Base-by-base conservation (phyloP, 2,329 filamentous ascomycete genomes). In the Talaromyces marneffei region DNA sequence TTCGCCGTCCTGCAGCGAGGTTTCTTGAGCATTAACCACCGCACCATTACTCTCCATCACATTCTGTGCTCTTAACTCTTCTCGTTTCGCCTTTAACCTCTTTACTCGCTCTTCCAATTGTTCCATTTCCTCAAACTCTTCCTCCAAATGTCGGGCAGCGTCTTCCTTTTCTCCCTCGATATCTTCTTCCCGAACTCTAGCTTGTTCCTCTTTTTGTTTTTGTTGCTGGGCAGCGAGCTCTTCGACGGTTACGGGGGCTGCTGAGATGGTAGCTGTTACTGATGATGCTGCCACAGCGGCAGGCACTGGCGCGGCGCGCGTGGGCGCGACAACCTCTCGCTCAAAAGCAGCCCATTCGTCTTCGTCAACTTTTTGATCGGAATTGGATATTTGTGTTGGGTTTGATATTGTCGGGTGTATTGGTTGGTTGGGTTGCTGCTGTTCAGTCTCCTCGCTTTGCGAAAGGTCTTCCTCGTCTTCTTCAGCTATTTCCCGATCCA, bases 271-370 rank as follows among this genome's bases (percentile, higher is more conserved):
- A 6, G 84, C 86, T 62, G 83, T n/a, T n/a, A n/a, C 68, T 1
- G 74, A 68, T 4, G 70, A 63, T 56, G 75, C 60, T 3, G 72
- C 71, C 46, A 70, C 67, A 25, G 70, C 71, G 40, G 71, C 68
- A 23, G 70, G 70, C 23, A 68, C 65, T 46, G 74, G 69, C 16
- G 67, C 69, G 46, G 65, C 64, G 60, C 73, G 73, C 8, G 75
- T 74, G 55, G 76, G 73, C 42, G 72, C 77, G 7, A 86, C 88
- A 60, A 96, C 86, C 59, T 96, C 90, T 2, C 89, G 89, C 72
- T 96, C 88, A 71, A 96, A 95, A 8, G 90, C 90, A 1, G 90
- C 88, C 89, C 90, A 94, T 74, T 94, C 90, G 59, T 87, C 85
- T 69, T 96, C 90, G 71, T 92, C 86, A 8, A 90, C 76, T 4